Evolutionary conservation across 805 yeast genomes (phyloP), one percentile per base, ranked within the genome.

Genomic region (Candida succiphila): DNA sequence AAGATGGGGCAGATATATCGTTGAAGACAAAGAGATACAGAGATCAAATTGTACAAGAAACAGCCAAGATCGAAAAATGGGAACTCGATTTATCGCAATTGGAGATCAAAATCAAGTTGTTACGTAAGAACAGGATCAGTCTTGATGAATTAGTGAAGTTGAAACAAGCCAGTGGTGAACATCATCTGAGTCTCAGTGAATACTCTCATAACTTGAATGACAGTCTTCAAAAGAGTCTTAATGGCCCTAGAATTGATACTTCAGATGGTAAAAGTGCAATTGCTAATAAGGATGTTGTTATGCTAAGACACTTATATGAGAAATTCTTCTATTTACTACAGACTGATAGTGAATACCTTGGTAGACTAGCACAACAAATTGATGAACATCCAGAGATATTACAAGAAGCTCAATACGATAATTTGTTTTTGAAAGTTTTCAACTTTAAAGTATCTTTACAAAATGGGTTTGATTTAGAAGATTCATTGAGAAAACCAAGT

Each of bases 321-420:
- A 80, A 83, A 17, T 49, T 89, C 33, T 78, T 92, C 44, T 92
- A 80, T 48, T 58, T 89, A 18, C 54, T 92, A 29, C 97, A 92
- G 52, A 82, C 94, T 0, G 85, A 84, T 46, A 83, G 95, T 0
- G 52, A 55, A 1, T 89, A 89, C 47, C 66, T 88, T 49, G 64
- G 76, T 2, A 58, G 74, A 12, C 53, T 85, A 24, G 70, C 75
- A 35, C 52, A 60, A 13, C 32, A 38, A 28, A 36, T 49, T 24
- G 61, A 55, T 25, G 41, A 44, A 16, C 35, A 37, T 5, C 37
- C 44, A 18, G 40, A 43, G 13, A 37, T 12, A 15, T 15, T 52
- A 16, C 34, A 38, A 10, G 33, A 37, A 34, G 53, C 53, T 3
- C 41, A 52, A 20, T 42, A 65, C 30, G 63, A 53, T 19, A 62